A percentile compares a stretch with the other conserved stretches of the same genome.
These are phyloP conservation scores for Penicillium concentricum DNA, from an alignment of 2,329 filamentous ascomycete genomes.

Conservation along the genomic window DNA sequence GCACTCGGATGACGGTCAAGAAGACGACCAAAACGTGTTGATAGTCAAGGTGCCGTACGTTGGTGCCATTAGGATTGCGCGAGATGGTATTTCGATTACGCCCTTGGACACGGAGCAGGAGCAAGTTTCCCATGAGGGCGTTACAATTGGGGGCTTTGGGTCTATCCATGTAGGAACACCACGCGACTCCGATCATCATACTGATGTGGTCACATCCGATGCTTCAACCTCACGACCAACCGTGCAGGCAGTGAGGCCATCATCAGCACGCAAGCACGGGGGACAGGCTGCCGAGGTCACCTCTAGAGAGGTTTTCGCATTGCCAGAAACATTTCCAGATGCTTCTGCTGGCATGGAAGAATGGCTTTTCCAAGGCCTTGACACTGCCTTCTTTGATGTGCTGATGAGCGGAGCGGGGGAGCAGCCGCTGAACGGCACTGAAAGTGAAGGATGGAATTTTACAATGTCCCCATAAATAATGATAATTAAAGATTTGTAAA, in stretches of 20 bases:
- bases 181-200: not conserved
- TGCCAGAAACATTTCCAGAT: not conserved
- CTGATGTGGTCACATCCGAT: not conserved
- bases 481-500: not conserved
- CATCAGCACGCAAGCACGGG: not conserved
- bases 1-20: conserved; percentile 13
- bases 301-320: not conserved
- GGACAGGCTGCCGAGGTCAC: not conserved
- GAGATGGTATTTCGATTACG: not conserved
- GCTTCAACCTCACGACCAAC: not conserved
- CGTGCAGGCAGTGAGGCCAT: not conserved
- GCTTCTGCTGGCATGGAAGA: not conserved
- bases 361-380: not conserved
- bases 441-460: not conserved
- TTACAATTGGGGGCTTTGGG: not conserved
- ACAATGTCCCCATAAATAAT: not conserved
- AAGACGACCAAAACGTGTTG: not conserved
- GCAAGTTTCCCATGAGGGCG: not conserved
- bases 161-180: not conserved
- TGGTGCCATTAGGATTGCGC: not conserved
- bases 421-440: not conserved
- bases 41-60: not conserved
- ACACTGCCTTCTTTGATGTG: conserved; percentile 2
- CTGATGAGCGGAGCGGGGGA: not conserved
- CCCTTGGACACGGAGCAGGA: not conserved